Base-by-base conservation (phyloP, 768 basidiomycete species). In the Leccinum imitatum region DNA sequence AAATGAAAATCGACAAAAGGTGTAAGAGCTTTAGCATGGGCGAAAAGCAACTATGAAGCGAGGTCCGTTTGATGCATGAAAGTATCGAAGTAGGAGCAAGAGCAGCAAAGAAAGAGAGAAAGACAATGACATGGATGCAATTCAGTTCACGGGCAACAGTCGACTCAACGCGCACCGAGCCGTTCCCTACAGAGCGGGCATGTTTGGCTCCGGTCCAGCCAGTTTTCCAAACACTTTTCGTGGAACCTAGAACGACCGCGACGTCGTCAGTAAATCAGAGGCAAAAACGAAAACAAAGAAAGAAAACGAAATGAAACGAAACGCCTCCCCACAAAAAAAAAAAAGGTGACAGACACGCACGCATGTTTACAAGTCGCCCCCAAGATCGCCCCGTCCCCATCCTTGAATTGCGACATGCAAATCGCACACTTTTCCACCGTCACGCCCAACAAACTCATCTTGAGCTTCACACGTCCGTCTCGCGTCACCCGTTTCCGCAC, bases 401-500 rank as follows among this genome's bases (percentile, higher is more conserved):
- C 78, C 73, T 77, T 84, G 75, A 90, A 92, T 73, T 87, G 87
- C 51, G 79, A 81, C 69, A 90, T 74, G 69, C 91, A 92, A 53
- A 91, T 86, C 44, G 85, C 82, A 71, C 91, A 93, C 67, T 83
- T 83, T 62, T 87, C 84, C 35, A 92, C 89, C 1, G 77, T 67
- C 14, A 81, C 76, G 41, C 86, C 90, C 19, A 89, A 74, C 53
- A 91, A 69, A 8, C 79, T 77, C 53, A 91, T 72, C 75, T 90
- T 92, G 50, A 90, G 66, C 76, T 91, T 91, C 56, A 85, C 78
- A 47, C 85, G 85, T 6, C 90, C 89, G 65, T 89, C 82, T 63
- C 77, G 77, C 52, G 82, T 83, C 52, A 79, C 78, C 23, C 90
- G 80, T 55, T 82, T 78, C 21, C 87, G 82, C 70, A 81, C 75